phyloP scores from a whole-genome alignment of 805 yeast genomes.

The Candida silvicultrix region DNA sequence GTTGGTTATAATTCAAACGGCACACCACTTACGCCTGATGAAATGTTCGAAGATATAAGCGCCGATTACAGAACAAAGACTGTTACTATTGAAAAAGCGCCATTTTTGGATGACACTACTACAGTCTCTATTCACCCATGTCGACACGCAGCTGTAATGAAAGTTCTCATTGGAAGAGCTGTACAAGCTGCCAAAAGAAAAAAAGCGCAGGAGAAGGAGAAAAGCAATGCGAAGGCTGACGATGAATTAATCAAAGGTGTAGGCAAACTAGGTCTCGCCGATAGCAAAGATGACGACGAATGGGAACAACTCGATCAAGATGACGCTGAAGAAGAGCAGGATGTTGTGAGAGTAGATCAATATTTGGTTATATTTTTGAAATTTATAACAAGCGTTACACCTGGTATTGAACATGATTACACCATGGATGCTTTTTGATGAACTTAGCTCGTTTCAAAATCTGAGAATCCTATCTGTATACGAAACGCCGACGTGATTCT shows the following conservation, averaged over 20 bases:
- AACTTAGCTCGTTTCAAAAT: no score
- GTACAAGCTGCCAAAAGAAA: slow-evolving; percentile 37
- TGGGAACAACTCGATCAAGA: slow-evolving; percentile 49
- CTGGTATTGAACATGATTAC: slow-evolving; percentile 95
- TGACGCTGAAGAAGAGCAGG: slow-evolving; percentile 28
- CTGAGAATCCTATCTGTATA: no score
- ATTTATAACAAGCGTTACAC: slow-evolving; percentile 94
- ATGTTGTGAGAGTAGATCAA: slow-evolving; percentile 78
- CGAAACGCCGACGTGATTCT: no score
- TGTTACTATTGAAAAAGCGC: slow-evolving; percentile 91
- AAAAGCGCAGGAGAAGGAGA: slow-evolving; percentile 16
- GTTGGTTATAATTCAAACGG: slow-evolving; percentile 86
- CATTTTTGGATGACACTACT: slow-evolving; percentile 66
- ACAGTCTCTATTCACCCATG: slow-evolving; percentile 94
- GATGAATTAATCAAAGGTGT: slow-evolving; percentile 33
- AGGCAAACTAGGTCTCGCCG: slow-evolving; percentile 42
- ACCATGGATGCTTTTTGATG: slow-evolving; percentile 88
- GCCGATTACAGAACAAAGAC: slow-evolving; percentile 92
- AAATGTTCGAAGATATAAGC: slow-evolving; percentile 93
- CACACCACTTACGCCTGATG: slow-evolving; percentile 74
- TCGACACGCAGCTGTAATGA: slow-evolving; percentile 92
- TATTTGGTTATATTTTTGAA: slow-evolving; percentile 84
- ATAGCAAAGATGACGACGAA: slow-evolving; percentile 35
- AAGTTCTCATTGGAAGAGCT: slow-evolving; percentile 72
- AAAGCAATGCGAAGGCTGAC: slow-evolving; percentile 6